Conservation (phyloP, 306 rosid genomes). For the Rosa rugosa region DNA sequence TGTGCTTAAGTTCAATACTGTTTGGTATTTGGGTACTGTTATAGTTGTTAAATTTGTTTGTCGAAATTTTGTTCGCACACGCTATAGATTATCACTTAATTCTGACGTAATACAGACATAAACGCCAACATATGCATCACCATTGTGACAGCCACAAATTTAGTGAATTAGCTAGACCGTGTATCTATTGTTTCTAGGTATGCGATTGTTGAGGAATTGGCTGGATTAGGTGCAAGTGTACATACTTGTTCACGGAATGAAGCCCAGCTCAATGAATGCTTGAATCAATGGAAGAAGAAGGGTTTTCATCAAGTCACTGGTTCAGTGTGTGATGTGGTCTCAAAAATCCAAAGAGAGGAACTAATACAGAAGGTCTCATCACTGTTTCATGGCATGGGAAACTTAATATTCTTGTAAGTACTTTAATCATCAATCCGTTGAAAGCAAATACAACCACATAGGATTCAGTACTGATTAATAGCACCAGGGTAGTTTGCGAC, state of each 20-base stretch:
- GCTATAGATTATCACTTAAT: too few relatives aligned
- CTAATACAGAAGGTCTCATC: background rate
- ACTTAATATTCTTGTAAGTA: background rate
- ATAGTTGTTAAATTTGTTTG: too few relatives aligned
- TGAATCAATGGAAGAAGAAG: conserved; percentile 45
- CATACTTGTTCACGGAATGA: conserved; percentile 6
- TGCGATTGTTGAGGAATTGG: conserved; percentile 24
- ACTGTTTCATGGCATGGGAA: background rate
- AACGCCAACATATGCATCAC: too few relatives aligned
- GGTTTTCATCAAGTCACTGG: conserved; percentile 56
- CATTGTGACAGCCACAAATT: background rate
- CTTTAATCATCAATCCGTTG: background rate
- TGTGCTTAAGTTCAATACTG: background rate
- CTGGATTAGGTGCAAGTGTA: conserved; percentile 10
- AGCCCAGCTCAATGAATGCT: background rate
- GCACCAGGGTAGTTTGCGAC: too few relatives aligned
- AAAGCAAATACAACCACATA: too few relatives aligned
- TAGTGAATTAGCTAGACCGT: background rate
- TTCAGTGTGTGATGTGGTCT: conserved; percentile 44
- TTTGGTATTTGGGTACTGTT: too few relatives aligned
- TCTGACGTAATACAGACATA: too few relatives aligned
- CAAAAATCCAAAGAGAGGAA: background rate
- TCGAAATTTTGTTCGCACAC: too few relatives aligned
- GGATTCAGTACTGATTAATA: too few relatives aligned
- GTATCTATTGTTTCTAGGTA: background rate